phyloP scores from a whole-genome alignment of 352 stramenopile species.

The Phytophthora chlamydospora region DNA sequence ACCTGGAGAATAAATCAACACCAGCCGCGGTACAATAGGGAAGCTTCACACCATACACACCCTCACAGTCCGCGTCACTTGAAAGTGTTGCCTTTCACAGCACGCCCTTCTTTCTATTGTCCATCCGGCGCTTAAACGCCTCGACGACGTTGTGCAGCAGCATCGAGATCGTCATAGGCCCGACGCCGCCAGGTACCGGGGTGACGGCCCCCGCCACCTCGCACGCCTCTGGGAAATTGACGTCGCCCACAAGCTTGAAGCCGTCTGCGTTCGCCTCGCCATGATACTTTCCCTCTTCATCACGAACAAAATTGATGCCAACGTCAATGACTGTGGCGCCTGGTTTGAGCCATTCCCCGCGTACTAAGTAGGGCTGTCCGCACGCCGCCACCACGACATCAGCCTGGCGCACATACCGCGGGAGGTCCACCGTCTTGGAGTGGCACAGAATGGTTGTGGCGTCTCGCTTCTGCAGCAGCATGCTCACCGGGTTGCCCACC shows the following conservation, averaged over 20 bases:
- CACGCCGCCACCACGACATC: slow-evolving; percentile 98
- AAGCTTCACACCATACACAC: slow-evolving; percentile 1
- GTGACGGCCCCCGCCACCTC: slow-evolving; percentile 93
- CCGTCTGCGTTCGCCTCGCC: slow-evolving; percentile 70
- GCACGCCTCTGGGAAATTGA: slow-evolving; percentile 89
- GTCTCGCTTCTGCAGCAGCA: slow-evolving; percentile 96
- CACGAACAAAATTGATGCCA: slow-evolving; percentile 97
- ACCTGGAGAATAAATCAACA: slow-evolving; percentile 25
- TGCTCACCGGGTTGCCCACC: slow-evolving; percentile 96
- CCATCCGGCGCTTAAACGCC: slow-evolving; percentile 73
- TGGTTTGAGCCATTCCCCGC: slow-evolving; percentile 96
- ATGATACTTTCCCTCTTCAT: slow-evolving; percentile 57
- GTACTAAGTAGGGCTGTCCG: slow-evolving; percentile 95
- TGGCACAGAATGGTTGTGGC: slow-evolving; percentile 99
- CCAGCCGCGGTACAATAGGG: slow-evolving; percentile 1
- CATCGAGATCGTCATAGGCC: slow-evolving; percentile 99
- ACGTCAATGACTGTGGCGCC: slow-evolving; percentile 98
- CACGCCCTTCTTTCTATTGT: slow-evolving; percentile 32
- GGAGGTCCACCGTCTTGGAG: slow-evolving; percentile 92
- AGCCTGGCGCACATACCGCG: slow-evolving; percentile 87
- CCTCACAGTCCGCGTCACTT: neutral
- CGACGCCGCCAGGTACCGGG: slow-evolving; percentile 97
- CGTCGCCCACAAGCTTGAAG: slow-evolving; percentile 98
- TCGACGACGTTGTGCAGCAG: slow-evolving; percentile 90
- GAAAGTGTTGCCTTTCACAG: slow-evolving; percentile 18